These are phyloP conservation scores for Leccinum ochraceum DNA, from an alignment of 768 basidiomycete genomes.

Conservation along the genomic window DNA sequence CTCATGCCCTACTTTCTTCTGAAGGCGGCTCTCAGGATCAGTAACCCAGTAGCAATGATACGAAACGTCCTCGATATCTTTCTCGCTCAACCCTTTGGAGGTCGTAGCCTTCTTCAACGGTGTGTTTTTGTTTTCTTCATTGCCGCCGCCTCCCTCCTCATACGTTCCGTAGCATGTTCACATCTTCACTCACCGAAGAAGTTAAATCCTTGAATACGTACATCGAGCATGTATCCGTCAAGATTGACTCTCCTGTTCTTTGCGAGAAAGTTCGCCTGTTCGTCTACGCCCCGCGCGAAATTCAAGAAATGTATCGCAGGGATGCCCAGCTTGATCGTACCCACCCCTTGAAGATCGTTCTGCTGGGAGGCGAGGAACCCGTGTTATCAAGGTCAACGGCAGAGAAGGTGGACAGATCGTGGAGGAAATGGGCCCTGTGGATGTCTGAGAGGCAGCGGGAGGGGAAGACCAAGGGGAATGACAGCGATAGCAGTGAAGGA, in stretches of 20 bases:
- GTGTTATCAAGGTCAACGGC: slow-evolving; percentile 74
- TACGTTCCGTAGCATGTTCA: slow-evolving; percentile 77
- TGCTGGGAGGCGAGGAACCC: slow-evolving; percentile 79
- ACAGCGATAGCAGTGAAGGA: slow-evolving; percentile 90
- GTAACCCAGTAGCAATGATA: slow-evolving; percentile 96
- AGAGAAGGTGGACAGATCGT: slow-evolving; percentile 75
- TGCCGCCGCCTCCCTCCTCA: slow-evolving; percentile 10
- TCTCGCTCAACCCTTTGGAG: slow-evolving; percentile 95
- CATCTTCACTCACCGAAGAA: slow-evolving; percentile 88
- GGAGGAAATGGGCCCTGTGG: slow-evolving; percentile 80
- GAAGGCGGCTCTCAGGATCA: slow-evolving; percentile 87
- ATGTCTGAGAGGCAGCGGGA: slow-evolving; percentile 55
- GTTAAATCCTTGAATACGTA: slow-evolving; percentile 82
- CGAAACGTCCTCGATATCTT: slow-evolving; percentile 90
- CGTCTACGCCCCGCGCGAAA: slow-evolving; percentile 84
- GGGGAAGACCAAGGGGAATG: slow-evolving; percentile 26
- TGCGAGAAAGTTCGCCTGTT: slow-evolving; percentile 88
- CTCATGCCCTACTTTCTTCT: slow-evolving; percentile 98
- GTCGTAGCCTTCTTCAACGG: slow-evolving; percentile 89
- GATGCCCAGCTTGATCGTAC: slow-evolving; percentile 77
- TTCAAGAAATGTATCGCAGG: slow-evolving; percentile 77
- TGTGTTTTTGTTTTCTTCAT: slow-evolving; percentile 28
- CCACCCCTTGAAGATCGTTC: slow-evolving; percentile 75
- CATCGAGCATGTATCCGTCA: slow-evolving; percentile 82
- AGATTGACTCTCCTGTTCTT: slow-evolving; percentile 84